These are phyloP conservation scores for Carex myosuroides DNA, from an alignment of 176 grass and related monocot species.

Conservation along the genomic window DNA sequence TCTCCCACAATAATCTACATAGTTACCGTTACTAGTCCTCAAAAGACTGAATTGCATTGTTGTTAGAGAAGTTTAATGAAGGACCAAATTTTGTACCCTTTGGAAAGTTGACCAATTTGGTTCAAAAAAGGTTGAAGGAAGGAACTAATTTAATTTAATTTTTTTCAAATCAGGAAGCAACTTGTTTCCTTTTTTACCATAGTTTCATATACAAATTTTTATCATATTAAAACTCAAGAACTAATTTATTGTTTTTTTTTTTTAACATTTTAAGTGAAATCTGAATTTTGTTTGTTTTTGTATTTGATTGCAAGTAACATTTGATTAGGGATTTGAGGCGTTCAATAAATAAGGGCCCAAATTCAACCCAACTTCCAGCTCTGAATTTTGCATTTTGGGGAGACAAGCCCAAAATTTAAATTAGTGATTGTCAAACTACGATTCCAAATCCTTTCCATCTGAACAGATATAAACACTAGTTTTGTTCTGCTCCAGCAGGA, in stretches of 20 bases:
- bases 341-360: neutral
- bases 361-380: neutral
- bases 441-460: neutral
- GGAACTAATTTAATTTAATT: no score
- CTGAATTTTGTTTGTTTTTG: no score
- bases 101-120: neutral
- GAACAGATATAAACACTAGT: neutral
- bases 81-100: neutral
- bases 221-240: no score
- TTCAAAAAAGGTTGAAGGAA: no score
- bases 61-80: neutral
- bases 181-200: no score
- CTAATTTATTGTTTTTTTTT: neutral
- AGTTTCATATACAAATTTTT: no score
- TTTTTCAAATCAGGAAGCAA: no score
- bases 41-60: neutral
- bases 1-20: neutral
- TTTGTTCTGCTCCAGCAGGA: neutral
- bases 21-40: no score
- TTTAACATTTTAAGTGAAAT: neutral
- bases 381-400: neutral
- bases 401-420: neutral
- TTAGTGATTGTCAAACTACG: neutral
- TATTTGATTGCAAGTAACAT: neutral
- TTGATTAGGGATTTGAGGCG: neutral